These are phyloP conservation scores for Styphnolobium japonicum DNA, from an alignment of 306 rosid genomes.

Conservation along the genomic window DNA sequence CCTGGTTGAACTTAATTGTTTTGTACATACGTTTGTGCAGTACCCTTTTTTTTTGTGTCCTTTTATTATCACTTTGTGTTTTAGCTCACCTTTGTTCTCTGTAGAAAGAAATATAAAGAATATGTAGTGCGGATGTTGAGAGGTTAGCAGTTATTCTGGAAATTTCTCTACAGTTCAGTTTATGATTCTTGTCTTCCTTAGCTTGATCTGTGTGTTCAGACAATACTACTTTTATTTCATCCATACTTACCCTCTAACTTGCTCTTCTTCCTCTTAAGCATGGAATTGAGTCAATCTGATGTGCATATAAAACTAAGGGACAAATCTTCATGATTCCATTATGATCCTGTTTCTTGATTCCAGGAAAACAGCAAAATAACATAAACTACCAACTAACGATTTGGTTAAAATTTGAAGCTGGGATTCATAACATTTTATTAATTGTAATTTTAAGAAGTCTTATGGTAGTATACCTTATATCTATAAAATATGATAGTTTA, in stretches of 20 bases:
- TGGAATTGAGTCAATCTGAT: background rate
- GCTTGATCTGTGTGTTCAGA: background rate
- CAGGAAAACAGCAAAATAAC: background rate
- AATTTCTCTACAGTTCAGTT: background rate
- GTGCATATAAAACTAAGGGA: background rate
- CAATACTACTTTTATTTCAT: background rate
- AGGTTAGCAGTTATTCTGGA: slow-evolving; percentile 23
- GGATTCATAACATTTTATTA: background rate
- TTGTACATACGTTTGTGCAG: slow-evolving; percentile 41
- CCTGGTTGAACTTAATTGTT: slow-evolving; percentile 29
- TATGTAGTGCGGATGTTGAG: slow-evolving; percentile 31
- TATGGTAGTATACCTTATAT: too few relatives aligned
- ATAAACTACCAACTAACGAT: background rate
- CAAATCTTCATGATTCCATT: background rate
- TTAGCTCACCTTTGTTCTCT: slow-evolving; percentile 22
- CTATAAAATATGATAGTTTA: too few relatives aligned
- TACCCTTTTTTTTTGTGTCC: background rate
- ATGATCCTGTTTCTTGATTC: background rate
- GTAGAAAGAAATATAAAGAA: slow-evolving; percentile 11
- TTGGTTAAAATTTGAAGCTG: background rate
- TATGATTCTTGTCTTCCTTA: background rate
- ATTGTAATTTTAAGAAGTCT: too few relatives aligned
- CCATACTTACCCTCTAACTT: background rate
- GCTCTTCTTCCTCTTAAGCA: background rate
- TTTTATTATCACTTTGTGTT: background rate